A percentile compares a stretch with the other conserved stretches of the same genome.
Conservation (phyloP, 257 asterid genomes). For the Penstemon davidsonii region DNA sequence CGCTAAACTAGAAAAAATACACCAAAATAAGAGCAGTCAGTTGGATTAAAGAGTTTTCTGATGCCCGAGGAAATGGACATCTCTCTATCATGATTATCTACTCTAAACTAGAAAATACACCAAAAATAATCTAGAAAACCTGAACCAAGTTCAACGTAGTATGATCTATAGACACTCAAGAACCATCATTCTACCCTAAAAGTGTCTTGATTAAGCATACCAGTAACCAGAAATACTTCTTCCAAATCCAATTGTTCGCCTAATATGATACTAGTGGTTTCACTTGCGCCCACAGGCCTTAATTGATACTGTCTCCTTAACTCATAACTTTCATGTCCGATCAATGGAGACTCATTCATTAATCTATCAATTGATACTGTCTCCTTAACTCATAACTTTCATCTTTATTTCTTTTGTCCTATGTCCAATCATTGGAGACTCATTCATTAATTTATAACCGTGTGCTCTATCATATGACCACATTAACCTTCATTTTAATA, state of each 20-base stretch:
- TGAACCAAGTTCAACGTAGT: background rate
- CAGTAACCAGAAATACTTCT: background rate
- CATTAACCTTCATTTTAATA: background rate
- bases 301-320: background rate
- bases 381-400: background rate
- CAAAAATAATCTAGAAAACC: background rate
- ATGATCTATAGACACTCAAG: background rate
- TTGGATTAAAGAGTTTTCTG: background rate
- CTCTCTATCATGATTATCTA: background rate
- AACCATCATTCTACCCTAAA: background rate
- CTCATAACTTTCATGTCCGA: background rate
- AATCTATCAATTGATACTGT: constrained; percentile 1
- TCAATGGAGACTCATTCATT: background rate
- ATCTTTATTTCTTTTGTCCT: background rate
- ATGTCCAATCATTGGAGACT: background rate
- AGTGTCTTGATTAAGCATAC: no score
- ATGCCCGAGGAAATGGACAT: background rate
- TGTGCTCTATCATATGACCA: background rate
- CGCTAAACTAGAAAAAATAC: background rate
- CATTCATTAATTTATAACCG: background rate
- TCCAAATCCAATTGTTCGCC: background rate
- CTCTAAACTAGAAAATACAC: background rate
- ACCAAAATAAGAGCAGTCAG: background rate
- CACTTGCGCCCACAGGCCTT: background rate
- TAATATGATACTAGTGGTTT: constrained; percentile 1